Percentiles rank a stretch among this genome's conserved stretches.
These are phyloP conservation scores for Gypsophila paniculata DNA, from an alignment of 179 eudicot species.

Conservation along the genomic window DNA sequence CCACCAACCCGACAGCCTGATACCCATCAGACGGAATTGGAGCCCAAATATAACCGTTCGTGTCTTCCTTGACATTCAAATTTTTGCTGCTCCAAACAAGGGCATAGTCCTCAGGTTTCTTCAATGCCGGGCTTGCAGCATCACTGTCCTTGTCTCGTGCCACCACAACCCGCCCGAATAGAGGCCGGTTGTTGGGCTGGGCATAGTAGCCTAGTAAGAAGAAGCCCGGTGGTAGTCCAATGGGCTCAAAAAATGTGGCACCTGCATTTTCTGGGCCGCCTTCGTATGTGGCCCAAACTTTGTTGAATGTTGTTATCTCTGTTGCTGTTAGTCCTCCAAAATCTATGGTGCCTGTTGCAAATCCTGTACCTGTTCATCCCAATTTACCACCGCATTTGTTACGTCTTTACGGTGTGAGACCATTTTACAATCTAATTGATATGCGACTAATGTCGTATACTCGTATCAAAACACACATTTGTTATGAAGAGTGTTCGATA, in stretches of 20 bases:
- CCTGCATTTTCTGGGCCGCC: slow-evolving; percentile 68
- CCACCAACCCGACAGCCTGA: slow-evolving; percentile 46
- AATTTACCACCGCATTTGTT: neutral
- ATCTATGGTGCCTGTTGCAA: slow-evolving; percentile 69
- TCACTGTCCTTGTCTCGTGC: slow-evolving; percentile 41
- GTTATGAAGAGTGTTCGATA: too few species aligned
- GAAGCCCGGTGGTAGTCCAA: slow-evolving; percentile 52
- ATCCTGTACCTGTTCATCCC: slow-evolving; percentile 36
- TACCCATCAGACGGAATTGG: slow-evolving; percentile 57
- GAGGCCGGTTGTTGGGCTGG: slow-evolving; percentile 55
- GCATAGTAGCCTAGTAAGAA: slow-evolving; percentile 51
- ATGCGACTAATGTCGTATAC: too few species aligned
- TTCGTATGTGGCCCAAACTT: slow-evolving; percentile 66
- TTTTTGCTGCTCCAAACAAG: slow-evolving; percentile 49
- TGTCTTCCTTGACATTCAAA: slow-evolving; percentile 27
- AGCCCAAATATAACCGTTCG: slow-evolving; percentile 53
- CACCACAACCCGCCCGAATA: slow-evolving; percentile 55
- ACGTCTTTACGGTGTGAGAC: neutral
- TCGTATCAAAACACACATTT: too few species aligned
- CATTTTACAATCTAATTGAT: too few species aligned
- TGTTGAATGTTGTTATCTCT: slow-evolving; percentile 49
- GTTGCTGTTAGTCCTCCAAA: slow-evolving; percentile 64
- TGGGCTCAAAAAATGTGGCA: slow-evolving; percentile 67
- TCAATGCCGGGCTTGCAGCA: slow-evolving; percentile 31
- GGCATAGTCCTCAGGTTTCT: slow-evolving; percentile 58